A percentile compares a stretch with the other conserved stretches of the same genome.
Evolutionary conservation across 371 early-diverging fungal species (phyloP).

Genomic region (Actinomortierella wolfii): DNA sequence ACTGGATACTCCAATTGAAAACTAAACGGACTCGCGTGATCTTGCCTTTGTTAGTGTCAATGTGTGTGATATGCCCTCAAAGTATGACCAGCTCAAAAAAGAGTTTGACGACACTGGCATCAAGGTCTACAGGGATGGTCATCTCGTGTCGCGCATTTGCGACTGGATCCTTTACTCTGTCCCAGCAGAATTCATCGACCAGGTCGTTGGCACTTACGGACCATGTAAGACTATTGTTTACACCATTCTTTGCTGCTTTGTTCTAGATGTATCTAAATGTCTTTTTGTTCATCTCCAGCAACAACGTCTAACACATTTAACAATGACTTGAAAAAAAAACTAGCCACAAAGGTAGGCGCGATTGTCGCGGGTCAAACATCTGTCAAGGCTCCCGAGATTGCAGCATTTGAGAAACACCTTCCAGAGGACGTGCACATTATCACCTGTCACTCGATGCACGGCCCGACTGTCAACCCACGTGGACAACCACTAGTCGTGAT

Average conservation of each 20-base stretch:
- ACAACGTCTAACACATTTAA: background rate
- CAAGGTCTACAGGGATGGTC: constrained; percentile 81
- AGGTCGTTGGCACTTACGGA: constrained; percentile 83
- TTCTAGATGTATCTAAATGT: background rate
- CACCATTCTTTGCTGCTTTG: background rate
- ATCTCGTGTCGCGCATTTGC: constrained; percentile 78
- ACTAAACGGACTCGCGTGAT: background rate
- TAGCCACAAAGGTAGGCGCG: constrained; percentile 89
- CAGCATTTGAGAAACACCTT: constrained; percentile 83
- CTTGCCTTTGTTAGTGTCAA: constrained; percentile 59
- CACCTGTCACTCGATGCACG: constrained; percentile 95
- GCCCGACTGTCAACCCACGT: constrained; percentile 84
- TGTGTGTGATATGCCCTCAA: constrained; percentile 85
- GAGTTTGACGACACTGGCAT: constrained; percentile 64
- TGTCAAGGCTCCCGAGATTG: constrained; percentile 92
- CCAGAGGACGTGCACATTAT: constrained; percentile 92
- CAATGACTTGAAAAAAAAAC: no score
- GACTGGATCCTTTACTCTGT: constrained; percentile 95
- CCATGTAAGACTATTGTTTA: constrained; percentile 59
- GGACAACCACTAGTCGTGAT: constrained; percentile 91
- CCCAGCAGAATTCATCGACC: constrained; percentile 86
- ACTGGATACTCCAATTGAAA: no score
- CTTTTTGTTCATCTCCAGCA: background rate
- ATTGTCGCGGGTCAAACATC: constrained; percentile 91
- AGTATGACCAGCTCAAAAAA: constrained; percentile 66